A percentile compares a stretch with the other conserved stretches of the same genome.
Evolutionary conservation across 352 stramenopile genomes (phyloP).

Genomic region (Hyphochytrium catenoides): DNA sequence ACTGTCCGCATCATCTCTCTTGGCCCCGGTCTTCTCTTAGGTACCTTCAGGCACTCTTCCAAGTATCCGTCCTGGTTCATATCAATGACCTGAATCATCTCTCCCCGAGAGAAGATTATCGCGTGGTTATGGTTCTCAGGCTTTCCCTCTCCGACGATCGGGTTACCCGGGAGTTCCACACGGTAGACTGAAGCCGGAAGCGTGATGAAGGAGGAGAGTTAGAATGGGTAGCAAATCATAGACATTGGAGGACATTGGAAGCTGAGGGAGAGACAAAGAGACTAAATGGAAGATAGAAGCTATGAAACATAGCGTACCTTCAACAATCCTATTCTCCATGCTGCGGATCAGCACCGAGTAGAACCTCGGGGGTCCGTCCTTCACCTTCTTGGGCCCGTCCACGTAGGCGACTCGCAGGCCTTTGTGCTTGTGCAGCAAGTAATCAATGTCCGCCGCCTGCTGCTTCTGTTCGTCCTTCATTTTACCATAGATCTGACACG

Average conservation of each 20-base stretch:
- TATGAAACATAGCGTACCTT: too few species aligned
- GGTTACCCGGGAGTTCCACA: constrained; percentile 51
- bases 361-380: constrained; percentile 16
- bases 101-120: constrained; percentile 49
- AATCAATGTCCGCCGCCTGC: constrained; percentile 88
- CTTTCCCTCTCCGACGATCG: constrained; percentile 53
- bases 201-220: too few species aligned
- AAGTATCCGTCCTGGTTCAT: constrained; percentile 74
- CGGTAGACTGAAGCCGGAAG: constrained; percentile 31
- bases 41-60: constrained; percentile 49
- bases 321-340: constrained; percentile 51
- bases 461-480: constrained; percentile 17
- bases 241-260: too few species aligned
- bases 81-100: constrained; percentile 67
- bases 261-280: too few species aligned
- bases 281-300: too few species aligned
- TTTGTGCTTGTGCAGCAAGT: constrained; percentile 86
- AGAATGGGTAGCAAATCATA: too few species aligned
- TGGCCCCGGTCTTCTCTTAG: too few species aligned
- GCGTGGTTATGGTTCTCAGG: constrained; percentile 65
- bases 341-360: constrained; percentile 55
- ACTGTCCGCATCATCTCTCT: too few species aligned
- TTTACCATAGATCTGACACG: constrained; percentile 64
- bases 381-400: constrained; percentile 23
- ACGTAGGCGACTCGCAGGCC: constrained; percentile 74